phyloP scores from a whole-genome alignment of 768 basidiomycete genomes.

The Omphalotus guepiniiformis region DNA sequence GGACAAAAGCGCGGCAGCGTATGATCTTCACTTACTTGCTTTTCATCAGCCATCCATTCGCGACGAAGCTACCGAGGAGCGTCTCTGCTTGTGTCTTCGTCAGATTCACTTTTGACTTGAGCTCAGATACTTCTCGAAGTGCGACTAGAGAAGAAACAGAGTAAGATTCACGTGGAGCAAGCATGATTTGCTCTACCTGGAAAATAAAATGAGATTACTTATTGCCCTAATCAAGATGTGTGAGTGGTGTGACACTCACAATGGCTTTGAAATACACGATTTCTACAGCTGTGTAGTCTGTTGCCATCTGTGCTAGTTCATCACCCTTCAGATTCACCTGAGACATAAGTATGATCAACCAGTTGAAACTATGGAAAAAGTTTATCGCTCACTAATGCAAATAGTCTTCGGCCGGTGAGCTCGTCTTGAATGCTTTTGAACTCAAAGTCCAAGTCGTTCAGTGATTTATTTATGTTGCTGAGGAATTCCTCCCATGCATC shows the following conservation, averaged over 20 bases:
- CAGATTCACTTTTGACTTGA: constrained; percentile 59
- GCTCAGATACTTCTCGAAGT: constrained; percentile 58
- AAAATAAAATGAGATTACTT: too few species aligned
- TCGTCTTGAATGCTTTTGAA: constrained; percentile 64
- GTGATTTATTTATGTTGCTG: constrained; percentile 49
- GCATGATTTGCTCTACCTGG: constrained; percentile 86
- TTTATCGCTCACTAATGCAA: constrained; percentile 54
- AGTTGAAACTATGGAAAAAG: neutral
- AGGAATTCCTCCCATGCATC: constrained; percentile 62
- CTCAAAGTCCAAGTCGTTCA: constrained; percentile 72
- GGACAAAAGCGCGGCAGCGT: too few species aligned
- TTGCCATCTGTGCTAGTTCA: constrained; percentile 79
- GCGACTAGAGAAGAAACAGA: constrained; percentile 77
- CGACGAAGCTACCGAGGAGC: constrained; percentile 74
- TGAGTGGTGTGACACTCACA: constrained; percentile 37
- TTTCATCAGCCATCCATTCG: constrained; percentile 74
- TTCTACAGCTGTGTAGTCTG: constrained; percentile 74
- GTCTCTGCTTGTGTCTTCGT: constrained; percentile 72
- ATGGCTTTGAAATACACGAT: constrained; percentile 83
- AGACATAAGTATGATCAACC: neutral
- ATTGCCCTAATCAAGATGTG: constrained; percentile 4
- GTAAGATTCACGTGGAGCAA: constrained; percentile 68
- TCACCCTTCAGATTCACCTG: constrained; percentile 83
- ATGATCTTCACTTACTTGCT: constrained; percentile 54
- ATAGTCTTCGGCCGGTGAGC: constrained; percentile 56